A percentile compares a stretch with the other conserved stretches of the same genome.
These are phyloP conservation scores for Liquidambar formosana DNA, from an alignment of 164 flowering plant genomes.

Conservation along the genomic window DNA sequence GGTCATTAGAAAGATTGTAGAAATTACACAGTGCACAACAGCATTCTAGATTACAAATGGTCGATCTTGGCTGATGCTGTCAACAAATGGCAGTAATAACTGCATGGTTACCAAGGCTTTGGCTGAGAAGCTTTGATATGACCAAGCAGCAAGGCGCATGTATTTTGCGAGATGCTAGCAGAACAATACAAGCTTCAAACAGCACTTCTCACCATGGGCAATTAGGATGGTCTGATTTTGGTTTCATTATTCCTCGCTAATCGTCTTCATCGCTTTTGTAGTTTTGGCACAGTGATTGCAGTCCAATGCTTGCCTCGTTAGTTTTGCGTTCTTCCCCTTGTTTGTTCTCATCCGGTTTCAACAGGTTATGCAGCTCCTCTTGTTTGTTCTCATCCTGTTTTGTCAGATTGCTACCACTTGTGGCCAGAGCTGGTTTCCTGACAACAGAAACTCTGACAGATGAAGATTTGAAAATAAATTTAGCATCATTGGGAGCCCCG, in stretches of 20 bases:
- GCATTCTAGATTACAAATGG: too few species aligned
- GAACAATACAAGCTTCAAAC: too few species aligned
- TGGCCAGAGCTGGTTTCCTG: constrained; percentile 24
- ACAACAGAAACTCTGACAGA: constrained; percentile 29
- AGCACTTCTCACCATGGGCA: background rate
- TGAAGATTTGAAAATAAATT: constrained; percentile 22
- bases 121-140: too few species aligned
- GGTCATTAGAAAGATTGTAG: too few species aligned
- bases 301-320: constrained; percentile 25
- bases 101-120: too few species aligned
- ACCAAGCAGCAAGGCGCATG: too few species aligned
- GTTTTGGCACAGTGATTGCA: constrained; percentile 37
- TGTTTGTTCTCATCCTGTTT: constrained; percentile 7
- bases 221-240: too few species aligned
- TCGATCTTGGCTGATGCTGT: too few species aligned
- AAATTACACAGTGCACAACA: too few species aligned
- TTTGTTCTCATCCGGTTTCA: constrained; percentile 10
- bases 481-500: constrained; percentile 13
- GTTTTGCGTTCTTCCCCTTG: background rate
- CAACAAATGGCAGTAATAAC: too few species aligned
- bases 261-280: constrained; percentile 44
- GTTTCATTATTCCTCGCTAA: background rate
- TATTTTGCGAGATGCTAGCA: too few species aligned
- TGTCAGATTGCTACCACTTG: background rate
- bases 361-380: background rate